Percentiles rank a stretch among this genome's conserved stretches.
These are phyloP conservation scores for Physcomitrellopsis africana DNA, from an alignment of 225 moss, liverwort and hornwort genomes.

Conservation along the genomic window DNA sequence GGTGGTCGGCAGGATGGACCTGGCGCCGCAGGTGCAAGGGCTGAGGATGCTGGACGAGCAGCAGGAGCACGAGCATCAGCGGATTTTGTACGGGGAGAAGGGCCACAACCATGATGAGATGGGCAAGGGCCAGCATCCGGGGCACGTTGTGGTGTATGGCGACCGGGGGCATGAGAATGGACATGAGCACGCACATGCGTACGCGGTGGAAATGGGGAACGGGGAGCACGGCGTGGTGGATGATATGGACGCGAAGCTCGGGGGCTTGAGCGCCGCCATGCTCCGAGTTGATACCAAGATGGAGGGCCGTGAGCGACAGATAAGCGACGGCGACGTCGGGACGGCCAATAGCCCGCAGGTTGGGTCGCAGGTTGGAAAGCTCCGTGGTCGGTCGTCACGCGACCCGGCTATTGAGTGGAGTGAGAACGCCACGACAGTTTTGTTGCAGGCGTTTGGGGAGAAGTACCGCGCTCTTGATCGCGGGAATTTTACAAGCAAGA, in stretches of 20 bases:
- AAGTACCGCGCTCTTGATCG: slow-evolving; percentile 64
- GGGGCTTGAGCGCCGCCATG: slow-evolving; percentile 41
- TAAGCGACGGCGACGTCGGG: slow-evolving; percentile 53
- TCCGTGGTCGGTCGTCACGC: slow-evolving; percentile 39
- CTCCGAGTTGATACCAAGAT: slow-evolving; percentile 47
- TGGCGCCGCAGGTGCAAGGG: slow-evolving; percentile 43
- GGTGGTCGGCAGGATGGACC: slow-evolving; percentile 58
- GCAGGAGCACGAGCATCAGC: slow-evolving; percentile 30
- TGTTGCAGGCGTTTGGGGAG: slow-evolving; percentile 63
- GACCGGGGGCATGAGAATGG: slow-evolving; percentile 36
- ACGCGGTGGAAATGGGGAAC: slow-evolving; percentile 47
- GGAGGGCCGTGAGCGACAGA: slow-evolving; percentile 39
- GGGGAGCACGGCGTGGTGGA: slow-evolving; percentile 49
- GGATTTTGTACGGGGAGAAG: slow-evolving; percentile 60
- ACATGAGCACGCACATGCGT: slow-evolving; percentile 28
- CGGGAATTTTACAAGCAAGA: slow-evolving; percentile 69
- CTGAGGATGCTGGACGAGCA: slow-evolving; percentile 48
- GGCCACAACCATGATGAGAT: not conserved
- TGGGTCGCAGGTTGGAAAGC: slow-evolving; percentile 40
- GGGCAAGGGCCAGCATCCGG: not conserved
- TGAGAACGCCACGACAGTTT: slow-evolving; percentile 47
- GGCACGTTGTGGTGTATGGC: slow-evolving; percentile 7
- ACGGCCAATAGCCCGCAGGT: slow-evolving; percentile 47
- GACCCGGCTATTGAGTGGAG: slow-evolving; percentile 62
- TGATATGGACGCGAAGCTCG: slow-evolving; percentile 48